Evolutionary conservation across 208 protist species (phyloP).

Genomic region (Leishmania arabica): DNA sequence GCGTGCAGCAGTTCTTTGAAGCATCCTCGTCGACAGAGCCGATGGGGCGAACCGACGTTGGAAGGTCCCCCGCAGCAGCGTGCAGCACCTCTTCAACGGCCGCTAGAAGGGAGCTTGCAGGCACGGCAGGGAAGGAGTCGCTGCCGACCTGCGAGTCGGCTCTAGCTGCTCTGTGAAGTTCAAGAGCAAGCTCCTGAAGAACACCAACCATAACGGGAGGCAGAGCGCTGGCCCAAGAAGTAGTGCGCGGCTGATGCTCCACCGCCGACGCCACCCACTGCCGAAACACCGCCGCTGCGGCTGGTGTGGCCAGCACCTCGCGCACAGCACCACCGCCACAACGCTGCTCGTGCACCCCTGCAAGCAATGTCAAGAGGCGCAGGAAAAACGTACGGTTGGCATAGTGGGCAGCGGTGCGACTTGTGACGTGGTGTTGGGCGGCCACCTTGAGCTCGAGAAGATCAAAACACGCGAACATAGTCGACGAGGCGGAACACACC

Average conservation of each 20-base stretch:
- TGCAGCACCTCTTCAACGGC: constrained; percentile 2
- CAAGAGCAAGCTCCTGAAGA: constrained; percentile 19
- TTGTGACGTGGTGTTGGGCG: constrained; percentile 15
- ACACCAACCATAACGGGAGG: constrained; percentile 14
- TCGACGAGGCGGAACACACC: background rate
- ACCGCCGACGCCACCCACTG: constrained; percentile 14
- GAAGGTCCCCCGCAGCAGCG: background rate
- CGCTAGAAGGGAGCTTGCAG: background rate
- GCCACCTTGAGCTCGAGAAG: constrained; percentile 30
- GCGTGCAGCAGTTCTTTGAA: background rate
- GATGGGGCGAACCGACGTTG: constrained; percentile 4
- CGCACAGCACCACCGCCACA: background rate
- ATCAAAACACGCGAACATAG: constrained; percentile 32
- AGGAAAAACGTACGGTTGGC: constrained; percentile 53
- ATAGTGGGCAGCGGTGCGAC: constrained; percentile 11
- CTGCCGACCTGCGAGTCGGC: background rate
- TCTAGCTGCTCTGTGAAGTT: constrained; percentile 8
- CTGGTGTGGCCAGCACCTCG: constrained; percentile 7
- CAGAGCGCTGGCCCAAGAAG: constrained; percentile 5
- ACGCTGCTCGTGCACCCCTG: constrained; percentile 20
- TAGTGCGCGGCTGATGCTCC: background rate
- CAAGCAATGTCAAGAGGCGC: constrained; percentile 35
- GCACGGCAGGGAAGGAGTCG: background rate
- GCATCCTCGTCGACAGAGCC: background rate
- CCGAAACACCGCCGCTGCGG: constrained; percentile 17